Evolutionary conservation across 352 stramenopile species (phyloP).

Genomic region (Pythium guiyangense): DNA sequence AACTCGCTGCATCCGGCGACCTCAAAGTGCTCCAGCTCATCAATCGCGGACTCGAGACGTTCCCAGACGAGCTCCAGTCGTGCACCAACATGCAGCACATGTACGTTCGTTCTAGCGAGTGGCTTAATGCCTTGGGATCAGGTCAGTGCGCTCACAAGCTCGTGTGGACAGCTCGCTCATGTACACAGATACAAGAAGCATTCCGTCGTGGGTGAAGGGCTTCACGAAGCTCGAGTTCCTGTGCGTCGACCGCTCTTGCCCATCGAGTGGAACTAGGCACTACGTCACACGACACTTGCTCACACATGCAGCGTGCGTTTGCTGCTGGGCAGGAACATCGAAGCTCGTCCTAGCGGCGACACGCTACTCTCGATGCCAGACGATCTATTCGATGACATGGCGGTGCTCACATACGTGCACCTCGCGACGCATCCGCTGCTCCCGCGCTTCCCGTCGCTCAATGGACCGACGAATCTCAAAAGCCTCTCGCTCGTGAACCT

Average conservation of each 20-base stretch:
- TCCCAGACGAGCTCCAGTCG: slow-evolving; percentile 20
- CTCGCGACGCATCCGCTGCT: slow-evolving; percentile 21
- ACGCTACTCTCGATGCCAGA: slow-evolving; percentile 22
- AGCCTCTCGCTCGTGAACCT: slow-evolving; percentile 24
- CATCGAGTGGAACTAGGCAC: neutral
- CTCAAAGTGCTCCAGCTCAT: slow-evolving; percentile 36
- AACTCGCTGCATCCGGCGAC: slow-evolving; percentile 20
- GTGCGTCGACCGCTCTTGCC: slow-evolving; percentile 16
- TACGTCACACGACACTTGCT: neutral
- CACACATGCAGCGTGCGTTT: neutral
- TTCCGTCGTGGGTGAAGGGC: slow-evolving; percentile 22
- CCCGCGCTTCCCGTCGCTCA: slow-evolving; percentile 19
- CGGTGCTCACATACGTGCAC: slow-evolving; percentile 27
- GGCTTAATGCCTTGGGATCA: neutral
- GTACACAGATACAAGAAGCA: slow-evolving; percentile 16
- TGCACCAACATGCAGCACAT: slow-evolving; percentile 33
- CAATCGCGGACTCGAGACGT: slow-evolving; percentile 21
- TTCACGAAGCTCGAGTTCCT: slow-evolving; percentile 36
- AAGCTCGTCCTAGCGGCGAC: neutral
- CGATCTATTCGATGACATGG: slow-evolving; percentile 29
- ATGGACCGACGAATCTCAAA: slow-evolving; percentile 24
- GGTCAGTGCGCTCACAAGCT: neutral
- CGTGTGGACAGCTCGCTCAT: slow-evolving; percentile 22
- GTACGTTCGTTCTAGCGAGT: slow-evolving; percentile 16
- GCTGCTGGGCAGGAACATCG: slow-evolving; percentile 20